Base-by-base conservation (phyloP, 352 stramenopile genomes). In the Phytophthora europaea region DNA sequence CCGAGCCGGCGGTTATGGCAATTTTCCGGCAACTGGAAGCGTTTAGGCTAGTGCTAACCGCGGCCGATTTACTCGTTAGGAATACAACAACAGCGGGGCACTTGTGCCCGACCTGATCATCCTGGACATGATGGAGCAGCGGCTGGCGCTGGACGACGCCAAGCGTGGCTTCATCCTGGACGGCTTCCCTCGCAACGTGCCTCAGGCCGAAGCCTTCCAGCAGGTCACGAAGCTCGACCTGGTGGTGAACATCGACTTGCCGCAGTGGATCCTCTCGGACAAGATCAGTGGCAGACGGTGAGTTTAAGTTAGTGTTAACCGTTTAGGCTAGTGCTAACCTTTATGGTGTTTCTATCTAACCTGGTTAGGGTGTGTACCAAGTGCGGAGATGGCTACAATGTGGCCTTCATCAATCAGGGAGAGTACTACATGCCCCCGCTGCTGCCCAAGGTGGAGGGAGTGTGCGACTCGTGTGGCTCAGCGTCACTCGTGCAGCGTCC, bases 371-470 rank as follows among this genome's bases (percentile, higher is more conserved):
- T 97, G 56, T 97, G 91, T 66, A 91, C 80, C 47, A 85, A 81
- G 66, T 98, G 93, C 53, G 92, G 92, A 33, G 82, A 75, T 23
- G 88, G 88, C 64, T 98, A 94, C 81, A 98, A 98, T 70, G 87
- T 98, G 26, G 88, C 92, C 23, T 85, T 88, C 72, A 97, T 98
- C 73, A 84, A 97, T 67, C 48, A 87, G 36, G 90, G 89, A 66
- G 89, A 94, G 73, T 96, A 97, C 72, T 80, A 96, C 62, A 98
- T 98, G 93, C 93, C 93, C 8, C 90, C 92, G 28, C 72, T 98
- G 62, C 81, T 97, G 8, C 93, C 93, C n/a, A 94, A 96, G 75
- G 86, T 90, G 5, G 82, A 90, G 13, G 87, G 86, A 22, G 76
- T 94, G 16, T 95, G 89, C 53, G 93, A 97, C 76, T 83, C 82